Base-by-base conservation (phyloP, 345 rosid genomes). In the Citrus reticulata region DNA sequence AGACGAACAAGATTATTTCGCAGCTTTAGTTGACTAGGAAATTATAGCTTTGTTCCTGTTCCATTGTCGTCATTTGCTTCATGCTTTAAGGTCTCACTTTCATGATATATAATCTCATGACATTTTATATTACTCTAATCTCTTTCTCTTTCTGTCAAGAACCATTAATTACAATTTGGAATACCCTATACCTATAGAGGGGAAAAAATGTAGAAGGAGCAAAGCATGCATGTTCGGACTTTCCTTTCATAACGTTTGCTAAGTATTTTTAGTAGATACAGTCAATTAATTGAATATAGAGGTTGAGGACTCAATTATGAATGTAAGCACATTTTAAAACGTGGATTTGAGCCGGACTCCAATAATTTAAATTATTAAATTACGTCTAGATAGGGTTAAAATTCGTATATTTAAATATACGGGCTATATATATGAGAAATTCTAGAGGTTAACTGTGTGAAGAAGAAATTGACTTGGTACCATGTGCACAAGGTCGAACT, bases 401-500 rank as follows among this genome's bases (percentile, higher is more conserved):
- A 46, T 46, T 46, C 51, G 17, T 46, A 46, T 13, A 3, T 46
- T 46, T 46, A 46, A 46, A 46, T 46, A 46, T 46, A 13, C 5
- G 51, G 17, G 14, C 51, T 46, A 13, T 46, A 13, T 46, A 3
- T 46, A 3, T 46, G 51, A 13, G 51, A 46, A 46, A 3, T 13
- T 46, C 16, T 37, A 6, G 39, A 22, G 16, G 2, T 71, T 71
- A 49, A 49, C 7, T 71, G 9, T 29, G 32, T 51, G 78, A 60
- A 51, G 9, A 30, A 34, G 39, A 39, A 35, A 68, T 68, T 60
- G 49, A 20, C 24, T 19, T 3, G 60, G 32, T 78, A 42, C 19
- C 75, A 79, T 75, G 66, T 70, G 74, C 88, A 80, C 83, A 66
- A 70, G 83, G 80, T 83, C 84, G 83, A 83, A 85, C 77, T 78